phyloP scores from a whole-genome alignment of 2,329 filamentous ascomycete species.

The Blastomyces emzantsi region DNA sequence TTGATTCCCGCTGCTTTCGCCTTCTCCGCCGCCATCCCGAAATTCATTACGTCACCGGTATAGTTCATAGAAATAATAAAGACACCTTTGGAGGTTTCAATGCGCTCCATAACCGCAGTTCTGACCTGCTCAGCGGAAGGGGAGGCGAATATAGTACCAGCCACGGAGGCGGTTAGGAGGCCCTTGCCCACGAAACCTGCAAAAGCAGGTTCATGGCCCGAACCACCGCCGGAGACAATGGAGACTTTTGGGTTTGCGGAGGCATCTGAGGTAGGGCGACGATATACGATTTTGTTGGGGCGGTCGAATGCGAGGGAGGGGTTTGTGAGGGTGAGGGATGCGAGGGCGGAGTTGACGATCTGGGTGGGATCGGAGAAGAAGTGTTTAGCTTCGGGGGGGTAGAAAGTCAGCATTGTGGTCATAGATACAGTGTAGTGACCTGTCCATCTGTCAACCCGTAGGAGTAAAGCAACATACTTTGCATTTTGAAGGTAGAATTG shows the following conservation, averaged over 20 bases:
- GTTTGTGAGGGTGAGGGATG: slow-evolving; percentile 71
- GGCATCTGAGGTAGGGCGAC: slow-evolving; percentile 46
- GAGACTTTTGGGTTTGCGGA: slow-evolving; percentile 56
- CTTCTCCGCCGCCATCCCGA: slow-evolving; percentile 89
- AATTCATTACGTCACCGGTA: slow-evolving; percentile 82
- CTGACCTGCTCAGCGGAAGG: slow-evolving; percentile 76
- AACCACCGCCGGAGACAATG: slow-evolving; percentile 79
- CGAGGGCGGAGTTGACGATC: slow-evolving; percentile 68
- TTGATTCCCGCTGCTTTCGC: slow-evolving; percentile 67
- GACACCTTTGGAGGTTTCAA: slow-evolving; percentile 64
- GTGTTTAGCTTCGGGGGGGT: slow-evolving; percentile 52
- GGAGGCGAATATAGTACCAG: slow-evolving; percentile 78
- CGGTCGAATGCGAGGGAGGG: slow-evolving; percentile 70
- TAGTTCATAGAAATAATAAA: slow-evolving; percentile 95
- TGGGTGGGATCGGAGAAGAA: slow-evolving; percentile 78
- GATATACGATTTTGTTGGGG: slow-evolving; percentile 76
- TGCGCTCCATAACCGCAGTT: slow-evolving; percentile 61
- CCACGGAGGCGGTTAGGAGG: slow-evolving; percentile 69
- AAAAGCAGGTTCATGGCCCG: slow-evolving; percentile 84
- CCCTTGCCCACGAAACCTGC: slow-evolving; percentile 75
- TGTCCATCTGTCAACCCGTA: background rate
- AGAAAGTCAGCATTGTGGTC: slow-evolving; percentile 11
- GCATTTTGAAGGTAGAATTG: slow-evolving; percentile 22
- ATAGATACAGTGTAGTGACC: slow-evolving; percentile 3
- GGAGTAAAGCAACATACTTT: slow-evolving; percentile 23